These are phyloP conservation scores for Pseudevernia furfuracea DNA, from an alignment of 495 filamentous ascomycete genomes.

Conservation along the genomic window DNA sequence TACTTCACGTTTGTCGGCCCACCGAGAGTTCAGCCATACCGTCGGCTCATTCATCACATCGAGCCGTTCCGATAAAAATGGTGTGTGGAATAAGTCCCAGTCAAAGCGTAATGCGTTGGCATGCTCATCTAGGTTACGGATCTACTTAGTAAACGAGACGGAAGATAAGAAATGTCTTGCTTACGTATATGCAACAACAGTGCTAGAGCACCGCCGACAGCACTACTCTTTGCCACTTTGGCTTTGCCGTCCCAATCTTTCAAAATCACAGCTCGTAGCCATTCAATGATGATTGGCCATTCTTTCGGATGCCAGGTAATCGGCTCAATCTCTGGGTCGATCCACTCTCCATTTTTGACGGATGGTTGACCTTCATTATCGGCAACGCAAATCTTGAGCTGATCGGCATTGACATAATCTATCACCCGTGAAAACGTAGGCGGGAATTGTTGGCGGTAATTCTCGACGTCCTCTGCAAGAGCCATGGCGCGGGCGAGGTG, in stretches of 20 bases:
- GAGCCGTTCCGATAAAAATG: conserved; percentile 67
- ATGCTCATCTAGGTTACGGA: background rate
- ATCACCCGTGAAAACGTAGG: conserved; percentile 5
- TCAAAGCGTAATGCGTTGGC: background rate
- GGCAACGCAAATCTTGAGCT: background rate
- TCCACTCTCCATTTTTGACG: conserved; percentile 3
- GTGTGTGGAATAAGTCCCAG: conserved; percentile 57
- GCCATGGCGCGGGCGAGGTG: conserved; percentile 3
- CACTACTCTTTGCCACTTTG: conserved; percentile 54
- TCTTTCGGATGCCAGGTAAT: conserved; percentile 31
- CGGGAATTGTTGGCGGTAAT: background rate
- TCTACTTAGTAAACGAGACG: background rate
- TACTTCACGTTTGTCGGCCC: conserved; percentile 50
- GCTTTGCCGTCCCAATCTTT: conserved; percentile 71
- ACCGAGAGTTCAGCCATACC: conserved; percentile 53
- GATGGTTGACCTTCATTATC: conserved; percentile 1
- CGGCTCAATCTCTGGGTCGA: conserved; percentile 16
- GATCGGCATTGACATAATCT: conserved; percentile 3
- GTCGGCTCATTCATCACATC: conserved; percentile 69
- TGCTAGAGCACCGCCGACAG: conserved; percentile 64
- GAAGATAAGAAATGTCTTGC: conserved; percentile 23
- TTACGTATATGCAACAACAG: conserved; percentile 68
- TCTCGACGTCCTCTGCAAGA: background rate
- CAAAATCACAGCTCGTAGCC: conserved; percentile 67
- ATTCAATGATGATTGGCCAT: conserved; percentile 59